Percentiles rank a stretch among this genome's conserved stretches.
These are phyloP conservation scores for Hyaloscypha bicolor DNA, from an alignment of 495 filamentous ascomycete species.

Conservation along the genomic window DNA sequence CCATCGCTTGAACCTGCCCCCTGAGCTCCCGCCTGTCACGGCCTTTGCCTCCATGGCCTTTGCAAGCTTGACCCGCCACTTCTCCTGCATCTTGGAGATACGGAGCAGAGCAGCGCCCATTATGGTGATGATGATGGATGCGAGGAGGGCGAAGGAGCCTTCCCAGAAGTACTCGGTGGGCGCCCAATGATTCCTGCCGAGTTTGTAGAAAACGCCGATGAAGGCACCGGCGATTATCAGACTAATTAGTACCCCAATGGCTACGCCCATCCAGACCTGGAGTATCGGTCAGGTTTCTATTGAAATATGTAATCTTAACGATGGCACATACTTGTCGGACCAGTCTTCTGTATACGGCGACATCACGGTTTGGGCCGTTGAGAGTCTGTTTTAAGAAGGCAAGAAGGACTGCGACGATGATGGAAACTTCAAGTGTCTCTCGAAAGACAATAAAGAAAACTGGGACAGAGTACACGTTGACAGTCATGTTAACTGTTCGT, in stretches of 20 bases:
- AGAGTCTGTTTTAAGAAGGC: slow-evolving; percentile 81
- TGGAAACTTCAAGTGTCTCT: slow-evolving; percentile 77
- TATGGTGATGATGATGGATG: slow-evolving; percentile 74
- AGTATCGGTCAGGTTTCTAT: background rate
- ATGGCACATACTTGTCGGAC: slow-evolving; percentile 60
- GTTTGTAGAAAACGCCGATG: slow-evolving; percentile 78
- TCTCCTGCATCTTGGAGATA: slow-evolving; percentile 80
- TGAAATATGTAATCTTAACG: background rate
- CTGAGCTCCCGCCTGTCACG: background rate
- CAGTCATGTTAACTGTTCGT: slow-evolving; percentile 40
- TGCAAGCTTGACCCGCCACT: slow-evolving; percentile 81
- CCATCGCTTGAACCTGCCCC: slow-evolving; percentile 60
- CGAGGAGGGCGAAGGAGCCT: slow-evolving; percentile 70
- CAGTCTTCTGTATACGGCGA: slow-evolving; percentile 63
- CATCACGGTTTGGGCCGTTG: slow-evolving; percentile 57
- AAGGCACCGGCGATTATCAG: slow-evolving; percentile 69
- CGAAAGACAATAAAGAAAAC: slow-evolving; percentile 88
- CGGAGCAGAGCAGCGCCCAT: slow-evolving; percentile 78
- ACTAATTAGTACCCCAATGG: slow-evolving; percentile 59
- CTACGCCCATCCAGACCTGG: slow-evolving; percentile 75
- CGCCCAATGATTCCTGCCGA: slow-evolving; percentile 66
- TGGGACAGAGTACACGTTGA: slow-evolving; percentile 64
- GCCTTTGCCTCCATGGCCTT: slow-evolving; percentile 47
- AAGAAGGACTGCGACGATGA: slow-evolving; percentile 81
- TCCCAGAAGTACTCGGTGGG: slow-evolving; percentile 76